Conservation (phyloP, 169 alveolate genomes). For the Eimeria nieschulzi region DNA sequence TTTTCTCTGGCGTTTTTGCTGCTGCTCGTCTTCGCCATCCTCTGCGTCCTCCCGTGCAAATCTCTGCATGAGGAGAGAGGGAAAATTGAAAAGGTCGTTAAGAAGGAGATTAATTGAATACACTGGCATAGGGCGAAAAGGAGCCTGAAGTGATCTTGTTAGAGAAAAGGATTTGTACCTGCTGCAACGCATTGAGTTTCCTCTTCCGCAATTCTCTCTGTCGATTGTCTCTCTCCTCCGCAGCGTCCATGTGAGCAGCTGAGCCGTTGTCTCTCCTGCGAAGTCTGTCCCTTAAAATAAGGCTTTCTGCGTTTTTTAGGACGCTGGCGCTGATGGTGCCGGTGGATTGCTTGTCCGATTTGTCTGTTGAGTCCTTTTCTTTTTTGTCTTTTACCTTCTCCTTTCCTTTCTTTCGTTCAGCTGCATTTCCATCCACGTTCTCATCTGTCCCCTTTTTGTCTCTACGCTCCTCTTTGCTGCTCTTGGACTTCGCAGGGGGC, state of each 20-base stretch:
- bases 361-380: neutral
- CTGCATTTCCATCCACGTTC: neutral
- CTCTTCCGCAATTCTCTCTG: conserved; percentile 55
- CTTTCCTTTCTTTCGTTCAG: neutral
- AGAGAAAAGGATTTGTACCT: neutral
- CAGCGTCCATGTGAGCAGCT: conserved; percentile 12
- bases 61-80: neutral
- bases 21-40: conserved; percentile 40
- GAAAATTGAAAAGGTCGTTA: no score
- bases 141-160: no score
- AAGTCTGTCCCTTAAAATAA: conserved; percentile 47
- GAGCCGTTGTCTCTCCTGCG: neutral
- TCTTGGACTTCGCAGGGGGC: neutral
- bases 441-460: conserved; percentile 14
- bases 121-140: no score
- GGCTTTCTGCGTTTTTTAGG: conserved; percentile 41
- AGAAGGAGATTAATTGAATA: no score
- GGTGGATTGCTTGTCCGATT: neutral
- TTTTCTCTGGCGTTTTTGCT: conserved; percentile 42
- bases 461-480: neutral
- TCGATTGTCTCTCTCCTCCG: conserved; percentile 58
- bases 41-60: conserved; percentile 26
- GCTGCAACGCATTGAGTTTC: conserved; percentile 1
- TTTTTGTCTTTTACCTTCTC: conserved; percentile 1
- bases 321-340: conserved; percentile 51